Evolutionary conservation across 768 basidiomycete genomes (phyloP).

Genomic region (Steccherinum ochraceum): DNA sequence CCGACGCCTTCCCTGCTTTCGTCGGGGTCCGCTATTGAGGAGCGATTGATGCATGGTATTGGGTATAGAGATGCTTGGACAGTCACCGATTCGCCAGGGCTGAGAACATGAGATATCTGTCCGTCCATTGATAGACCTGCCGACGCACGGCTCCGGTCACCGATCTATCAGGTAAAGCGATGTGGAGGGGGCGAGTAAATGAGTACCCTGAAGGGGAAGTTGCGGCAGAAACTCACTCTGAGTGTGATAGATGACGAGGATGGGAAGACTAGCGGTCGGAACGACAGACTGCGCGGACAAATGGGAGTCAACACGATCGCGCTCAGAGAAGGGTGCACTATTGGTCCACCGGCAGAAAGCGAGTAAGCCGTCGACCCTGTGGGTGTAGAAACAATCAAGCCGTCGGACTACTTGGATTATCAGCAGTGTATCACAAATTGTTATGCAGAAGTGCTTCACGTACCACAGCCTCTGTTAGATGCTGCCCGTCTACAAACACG

Average conservation of each 20-base stretch:
- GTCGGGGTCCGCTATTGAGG: constrained; percentile 56
- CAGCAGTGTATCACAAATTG: constrained; percentile 9
- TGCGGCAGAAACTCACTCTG: constrained; percentile 40
- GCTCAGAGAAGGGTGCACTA: constrained; percentile 88
- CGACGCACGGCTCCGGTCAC: constrained; percentile 76
- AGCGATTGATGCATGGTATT: constrained; percentile 89
- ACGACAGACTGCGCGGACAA: constrained; percentile 87
- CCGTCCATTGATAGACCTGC: constrained; percentile 95
- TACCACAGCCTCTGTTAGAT: constrained; percentile 93
- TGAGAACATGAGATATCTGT: constrained; percentile 72
- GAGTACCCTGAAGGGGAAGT: neutral
- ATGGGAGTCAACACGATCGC: constrained; percentile 94
- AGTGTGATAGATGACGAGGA: constrained; percentile 70
- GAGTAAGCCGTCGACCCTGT: constrained; percentile 97
- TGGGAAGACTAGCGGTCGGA: constrained; percentile 88
- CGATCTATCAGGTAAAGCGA: constrained; percentile 47
- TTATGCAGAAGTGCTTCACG: constrained; percentile 26
- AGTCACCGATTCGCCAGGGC: constrained; percentile 79
- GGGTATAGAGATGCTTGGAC: constrained; percentile 84
- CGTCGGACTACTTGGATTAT: constrained; percentile 63
- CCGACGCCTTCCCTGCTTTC: constrained; percentile 56
- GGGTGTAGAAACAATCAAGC: constrained; percentile 90
- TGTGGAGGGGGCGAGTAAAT: neutral
- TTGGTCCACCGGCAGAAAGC: constrained; percentile 90
- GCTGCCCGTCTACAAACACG: constrained; percentile 89